Conservation (phyloP, 768 basidiomycete genomes). For the Phaffia australis region DNA sequence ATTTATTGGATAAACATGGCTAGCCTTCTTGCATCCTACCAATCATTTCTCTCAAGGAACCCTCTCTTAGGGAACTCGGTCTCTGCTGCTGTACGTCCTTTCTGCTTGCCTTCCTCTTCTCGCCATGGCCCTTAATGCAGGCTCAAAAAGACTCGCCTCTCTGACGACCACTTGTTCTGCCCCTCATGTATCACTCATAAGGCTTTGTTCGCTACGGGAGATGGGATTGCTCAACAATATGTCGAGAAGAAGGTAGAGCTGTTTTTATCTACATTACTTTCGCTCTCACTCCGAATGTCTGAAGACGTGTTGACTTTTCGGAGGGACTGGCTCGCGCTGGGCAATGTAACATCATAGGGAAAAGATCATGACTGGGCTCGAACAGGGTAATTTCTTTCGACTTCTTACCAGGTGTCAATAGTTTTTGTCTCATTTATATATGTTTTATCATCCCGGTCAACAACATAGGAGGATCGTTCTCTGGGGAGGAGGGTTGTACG, state of each 20-base stretch:
- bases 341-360: conserved; percentile 6
- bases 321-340: not conserved
- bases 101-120: not conserved
- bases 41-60: conserved; percentile 20
- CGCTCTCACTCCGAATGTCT: not conserved
- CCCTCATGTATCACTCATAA: not conserved
- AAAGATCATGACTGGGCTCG: conserved; percentile 18
- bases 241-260: conserved; percentile 25
- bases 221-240: conserved; percentile 24
- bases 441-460: not conserved
- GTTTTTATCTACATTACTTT: not conserved
- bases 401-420: not conserved
- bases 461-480: conserved; percentile 21
- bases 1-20: conserved; percentile 5
- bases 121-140: not conserved
- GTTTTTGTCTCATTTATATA: no score
- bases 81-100: conserved; percentile 23
- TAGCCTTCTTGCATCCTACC: conserved; percentile 22
- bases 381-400: conserved; percentile 7
- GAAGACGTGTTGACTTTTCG: not conserved
- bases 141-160: not conserved
- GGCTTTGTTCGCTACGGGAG: conserved; percentile 25
- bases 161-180: not conserved
- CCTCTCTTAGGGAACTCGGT: conserved; percentile 22
- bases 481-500: conserved; percentile 23